Evolutionary conservation across 2,329 filamentous ascomycete species (phyloP).

Genomic region (Cephalotrichum gorgonifer): DNA sequence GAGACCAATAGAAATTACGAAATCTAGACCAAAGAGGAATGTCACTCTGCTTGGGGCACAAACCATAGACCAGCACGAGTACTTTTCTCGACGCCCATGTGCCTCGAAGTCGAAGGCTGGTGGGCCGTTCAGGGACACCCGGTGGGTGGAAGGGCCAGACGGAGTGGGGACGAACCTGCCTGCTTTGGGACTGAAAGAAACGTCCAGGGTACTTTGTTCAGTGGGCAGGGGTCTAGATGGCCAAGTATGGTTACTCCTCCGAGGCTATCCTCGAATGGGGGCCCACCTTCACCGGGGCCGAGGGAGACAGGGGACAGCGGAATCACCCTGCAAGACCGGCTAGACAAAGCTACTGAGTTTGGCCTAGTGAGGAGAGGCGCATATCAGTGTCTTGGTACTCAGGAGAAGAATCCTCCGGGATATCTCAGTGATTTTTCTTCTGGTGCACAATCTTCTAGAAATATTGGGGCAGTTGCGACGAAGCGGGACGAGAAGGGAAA

Average conservation of each 20-base stretch:
- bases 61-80: not conserved
- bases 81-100: not conserved
- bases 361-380: not conserved
- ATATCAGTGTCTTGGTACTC: not conserved
- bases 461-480: conserved; percentile 33
- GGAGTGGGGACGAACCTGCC: not conserved
- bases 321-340: not conserved
- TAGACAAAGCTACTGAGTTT: not conserved
- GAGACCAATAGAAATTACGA: not conserved
- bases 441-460: conserved; percentile 35
- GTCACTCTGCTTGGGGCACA: not conserved
- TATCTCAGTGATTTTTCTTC: conserved; percentile 20
- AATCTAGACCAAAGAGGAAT: conserved; percentile 1
- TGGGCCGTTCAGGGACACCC: not conserved
- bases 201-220: not conserved
- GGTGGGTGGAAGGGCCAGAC: not conserved
- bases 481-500: conserved; percentile 26
- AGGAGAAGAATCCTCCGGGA: conserved; percentile 33
- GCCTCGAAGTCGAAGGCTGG: not conserved
- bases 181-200: not conserved
- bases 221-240: not conserved
- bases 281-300: not conserved
- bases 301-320: not conserved
- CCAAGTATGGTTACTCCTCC: conserved; percentile 2
- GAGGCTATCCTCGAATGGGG: not conserved